phyloP scores from a whole-genome alignment of 352 stramenopile species.

The Phytophthora pseudosyringae region DNA sequence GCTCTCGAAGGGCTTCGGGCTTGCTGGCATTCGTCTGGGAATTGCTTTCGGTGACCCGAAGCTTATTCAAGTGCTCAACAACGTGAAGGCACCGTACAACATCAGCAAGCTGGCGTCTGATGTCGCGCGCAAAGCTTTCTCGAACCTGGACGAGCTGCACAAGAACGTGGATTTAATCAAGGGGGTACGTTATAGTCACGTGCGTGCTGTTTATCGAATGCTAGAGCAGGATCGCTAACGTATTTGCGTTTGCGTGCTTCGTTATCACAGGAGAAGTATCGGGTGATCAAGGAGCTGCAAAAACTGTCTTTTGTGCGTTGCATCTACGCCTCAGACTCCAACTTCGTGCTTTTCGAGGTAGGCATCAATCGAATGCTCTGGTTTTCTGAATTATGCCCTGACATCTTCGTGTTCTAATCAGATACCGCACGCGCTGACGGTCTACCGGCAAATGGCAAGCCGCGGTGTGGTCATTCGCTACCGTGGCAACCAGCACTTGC shows the following conservation, averaged over 20 bases:
- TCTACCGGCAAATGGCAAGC: conserved; percentile 96
- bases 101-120: conserved; percentile 97
- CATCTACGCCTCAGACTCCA: conserved; percentile 96
- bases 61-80: conserved; percentile 98
- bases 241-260: conserved; percentile 21
- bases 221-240: conserved; percentile 1
- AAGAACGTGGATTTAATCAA: conserved; percentile 79
- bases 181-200: conserved; percentile 32
- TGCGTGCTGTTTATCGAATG: neutral
- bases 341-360: conserved; percentile 98
- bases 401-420: conserved; percentile 35
- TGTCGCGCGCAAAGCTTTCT: conserved; percentile 73
- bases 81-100: conserved; percentile 99
- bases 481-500: conserved; percentile 96
- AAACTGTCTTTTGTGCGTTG: conserved; percentile 92
- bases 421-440: conserved; percentile 87
- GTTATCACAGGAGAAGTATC: conserved; percentile 72
- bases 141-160: conserved; percentile 57
- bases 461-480: conserved; percentile 96
- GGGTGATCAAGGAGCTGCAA: conserved; percentile 85
- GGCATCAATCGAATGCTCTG: conserved; percentile 1
- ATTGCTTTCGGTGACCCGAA: conserved; percentile 92
- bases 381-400: conserved; percentile 3
- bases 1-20: conserved; percentile 97
- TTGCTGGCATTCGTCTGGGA: conserved; percentile 95